Evolutionary conservation across 257 asterid genomes (phyloP), one percentile per base, ranked within the genome.

Genomic region (Nicotiana undulata): DNA sequence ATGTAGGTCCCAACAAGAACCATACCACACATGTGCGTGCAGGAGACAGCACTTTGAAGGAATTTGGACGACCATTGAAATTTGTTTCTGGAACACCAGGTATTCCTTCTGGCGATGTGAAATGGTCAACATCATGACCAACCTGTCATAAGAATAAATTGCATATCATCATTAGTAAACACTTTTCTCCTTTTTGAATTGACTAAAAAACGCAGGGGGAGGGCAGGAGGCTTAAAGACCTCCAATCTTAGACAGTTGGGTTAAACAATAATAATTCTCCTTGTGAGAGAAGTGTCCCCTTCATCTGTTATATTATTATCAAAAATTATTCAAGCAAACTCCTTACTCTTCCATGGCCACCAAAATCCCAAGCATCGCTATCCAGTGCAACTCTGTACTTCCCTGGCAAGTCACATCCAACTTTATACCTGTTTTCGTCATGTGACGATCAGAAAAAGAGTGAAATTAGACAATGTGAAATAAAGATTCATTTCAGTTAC

Each of bases 281-380:
- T 11, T 65, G 20, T 10, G 17, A 55, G 11, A 34, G 4, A 67
- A 58, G 22, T 10, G 20, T 67, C 52, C 8, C 82, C 72, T 18
- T 18, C 53, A 52, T 53, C 17, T 64, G 44, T 13, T 40, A 58
- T n/a, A 51, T 56, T 55, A 60, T 31, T 77, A 77, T 77, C 81
- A 56, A 13, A 56, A 31, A 67, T 77, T 77, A 77, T 55, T 55
- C 56, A 40, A 82, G 78, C 32, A 68, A 83, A 58, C 49, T 76
- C 79, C 97, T 91, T 89, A 95, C 99, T 86, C 99, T 89, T 87
- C 98, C 98, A 86, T 51, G 94, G 64, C 99, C 99, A 80, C 99
- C 99, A 80, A 92, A 94, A 46, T 90, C 98, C 94, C 85, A 85
- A 77, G 97, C 93, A 90, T 96, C 98, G 65, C 98, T 90, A 82